Percentiles rank a stretch among this genome's conserved stretches.
Conservation (phyloP, 2,329 filamentous ascomycete species). For the Paecilomyces dactylethromorphus region DNA sequence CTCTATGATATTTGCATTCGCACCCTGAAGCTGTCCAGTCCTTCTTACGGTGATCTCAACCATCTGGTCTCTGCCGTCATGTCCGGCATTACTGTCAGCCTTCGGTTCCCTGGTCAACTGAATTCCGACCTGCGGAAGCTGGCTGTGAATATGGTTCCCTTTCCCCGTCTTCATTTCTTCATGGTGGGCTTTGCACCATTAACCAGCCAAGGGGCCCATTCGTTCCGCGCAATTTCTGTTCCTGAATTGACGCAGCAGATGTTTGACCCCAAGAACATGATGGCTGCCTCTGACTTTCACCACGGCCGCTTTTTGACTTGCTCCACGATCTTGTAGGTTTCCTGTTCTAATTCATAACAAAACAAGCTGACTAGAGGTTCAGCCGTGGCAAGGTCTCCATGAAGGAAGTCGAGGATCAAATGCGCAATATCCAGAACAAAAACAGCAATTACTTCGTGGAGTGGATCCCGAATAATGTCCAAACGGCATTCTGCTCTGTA, state of each 20-base stretch:
- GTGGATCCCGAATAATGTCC: constrained; percentile 99
- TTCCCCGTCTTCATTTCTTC: constrained; percentile 99
- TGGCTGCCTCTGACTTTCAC: constrained; percentile 99
- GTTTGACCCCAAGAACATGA: constrained; percentile 99
- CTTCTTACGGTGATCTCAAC: constrained; percentile 98
- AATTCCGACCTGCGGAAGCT: constrained; percentile 99
- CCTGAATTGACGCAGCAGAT: constrained; percentile 99
- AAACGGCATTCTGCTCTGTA: constrained; percentile 98
- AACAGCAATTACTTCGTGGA: constrained; percentile 99
- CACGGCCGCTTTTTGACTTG: constrained; percentile 99
- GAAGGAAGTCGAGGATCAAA: constrained; percentile 99
- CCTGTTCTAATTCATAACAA: constrained; percentile 19
- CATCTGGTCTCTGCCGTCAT: constrained; percentile 99
- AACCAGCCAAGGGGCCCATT: constrained; percentile 84
- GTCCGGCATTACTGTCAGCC: constrained; percentile 96
- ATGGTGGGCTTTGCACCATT: constrained; percentile 99
- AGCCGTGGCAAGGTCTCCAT: constrained; percentile 98
- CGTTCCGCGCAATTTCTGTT: constrained; percentile 95
- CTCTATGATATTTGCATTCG: constrained; percentile 99
- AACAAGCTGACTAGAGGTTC: no score
- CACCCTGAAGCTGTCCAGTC: constrained; percentile 96
- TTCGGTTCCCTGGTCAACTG: constrained; percentile 98
- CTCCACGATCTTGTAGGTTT: constrained; percentile 84
- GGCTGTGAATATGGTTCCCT: constrained; percentile 99
- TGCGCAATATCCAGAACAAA: constrained; percentile 99